These are phyloP conservation scores for Pulveroboletus sp. DNA, from an alignment of 1,284 basidiomycete genomes.

Conservation along the genomic window DNA sequence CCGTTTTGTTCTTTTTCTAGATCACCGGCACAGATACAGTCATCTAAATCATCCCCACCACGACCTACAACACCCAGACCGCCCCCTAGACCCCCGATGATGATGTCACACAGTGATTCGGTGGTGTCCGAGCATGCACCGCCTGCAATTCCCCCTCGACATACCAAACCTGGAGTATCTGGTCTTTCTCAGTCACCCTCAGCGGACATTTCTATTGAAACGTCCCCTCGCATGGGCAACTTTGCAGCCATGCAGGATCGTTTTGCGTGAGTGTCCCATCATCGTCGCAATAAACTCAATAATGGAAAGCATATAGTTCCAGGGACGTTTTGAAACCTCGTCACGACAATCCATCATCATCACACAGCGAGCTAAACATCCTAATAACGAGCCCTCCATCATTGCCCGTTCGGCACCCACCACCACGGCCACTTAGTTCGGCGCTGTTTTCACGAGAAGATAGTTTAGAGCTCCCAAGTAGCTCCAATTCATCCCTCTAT, in stretches of 20 bases:
- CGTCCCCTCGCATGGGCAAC: constrained; percentile 8
- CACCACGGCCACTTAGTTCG: constrained; percentile 14
- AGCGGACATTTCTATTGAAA: constrained; percentile 9
- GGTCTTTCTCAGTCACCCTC: constrained; percentile 9
- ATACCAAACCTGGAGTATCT: constrained; percentile 3
- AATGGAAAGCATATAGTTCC: constrained; percentile 5
- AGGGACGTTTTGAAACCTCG: constrained; percentile 8
- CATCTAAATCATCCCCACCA: constrained; percentile 13
- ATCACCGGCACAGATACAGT: constrained; percentile 1
- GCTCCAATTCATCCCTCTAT: constrained; percentile 25
- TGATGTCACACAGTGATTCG: constrained; percentile 27
- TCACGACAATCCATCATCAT: constrained; percentile 18
- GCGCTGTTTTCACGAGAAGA: constrained; percentile 28
- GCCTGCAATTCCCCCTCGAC: constrained; percentile 22
- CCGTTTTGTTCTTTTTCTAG: constrained; percentile 12
- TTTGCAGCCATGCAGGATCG: constrained; percentile 13
- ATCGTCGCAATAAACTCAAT: not conserved
- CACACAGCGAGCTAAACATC: constrained; percentile 31
- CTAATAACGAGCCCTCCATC: constrained; percentile 28
- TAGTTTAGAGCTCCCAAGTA: constrained; percentile 20
- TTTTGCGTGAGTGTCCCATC: constrained; percentile 25
- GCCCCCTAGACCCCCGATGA: constrained; percentile 12
- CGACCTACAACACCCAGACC: constrained; percentile 24
- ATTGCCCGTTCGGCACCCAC: constrained; percentile 19
- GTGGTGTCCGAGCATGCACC: constrained; percentile 9